Conservation (phyloP, 208 protist genomes). For the Naegleria gruberi region DNA sequence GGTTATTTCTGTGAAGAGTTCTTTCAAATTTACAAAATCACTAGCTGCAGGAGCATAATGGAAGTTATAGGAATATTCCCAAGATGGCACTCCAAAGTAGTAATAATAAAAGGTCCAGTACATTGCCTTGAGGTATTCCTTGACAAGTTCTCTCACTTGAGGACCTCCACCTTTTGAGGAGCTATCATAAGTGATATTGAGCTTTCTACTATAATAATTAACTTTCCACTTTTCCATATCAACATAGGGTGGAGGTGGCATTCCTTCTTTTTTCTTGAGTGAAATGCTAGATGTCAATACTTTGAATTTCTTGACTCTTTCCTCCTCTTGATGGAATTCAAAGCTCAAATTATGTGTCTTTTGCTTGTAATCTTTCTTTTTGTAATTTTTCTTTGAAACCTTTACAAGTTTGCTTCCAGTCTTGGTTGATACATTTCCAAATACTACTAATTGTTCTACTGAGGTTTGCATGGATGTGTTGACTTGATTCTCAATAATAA, state of each 20-base stretch:
- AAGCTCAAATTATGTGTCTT: neutral
- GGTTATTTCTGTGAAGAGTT: neutral
- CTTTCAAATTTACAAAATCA: conserved; percentile 47
- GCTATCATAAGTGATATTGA: neutral
- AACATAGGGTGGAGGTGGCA: neutral
- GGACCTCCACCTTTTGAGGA: conserved; percentile 32
- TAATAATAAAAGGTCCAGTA: conserved; percentile 99
- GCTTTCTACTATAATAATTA: neutral
- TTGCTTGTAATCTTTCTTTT: neutral
- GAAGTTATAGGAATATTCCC: conserved; percentile 98
- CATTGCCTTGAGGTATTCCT: conserved; percentile 88
- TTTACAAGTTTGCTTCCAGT: neutral
- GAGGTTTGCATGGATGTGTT: neutral
- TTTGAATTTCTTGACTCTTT: neutral
- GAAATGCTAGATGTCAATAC: neutral
- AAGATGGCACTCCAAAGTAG: conserved; percentile 89
- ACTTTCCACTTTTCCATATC: neutral
- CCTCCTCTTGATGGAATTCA: neutral
- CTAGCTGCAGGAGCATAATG: conserved; percentile 94
- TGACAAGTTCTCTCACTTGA: conserved; percentile 56
- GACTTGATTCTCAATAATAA: neutral
- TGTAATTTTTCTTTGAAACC: neutral
- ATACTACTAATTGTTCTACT: neutral
- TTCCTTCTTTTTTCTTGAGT: neutral
- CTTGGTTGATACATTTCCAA: neutral